These are phyloP conservation scores for Rhizophagus clarus DNA, from an alignment of 192 early-diverging fungal genomes.

Conservation along the genomic window DNA sequence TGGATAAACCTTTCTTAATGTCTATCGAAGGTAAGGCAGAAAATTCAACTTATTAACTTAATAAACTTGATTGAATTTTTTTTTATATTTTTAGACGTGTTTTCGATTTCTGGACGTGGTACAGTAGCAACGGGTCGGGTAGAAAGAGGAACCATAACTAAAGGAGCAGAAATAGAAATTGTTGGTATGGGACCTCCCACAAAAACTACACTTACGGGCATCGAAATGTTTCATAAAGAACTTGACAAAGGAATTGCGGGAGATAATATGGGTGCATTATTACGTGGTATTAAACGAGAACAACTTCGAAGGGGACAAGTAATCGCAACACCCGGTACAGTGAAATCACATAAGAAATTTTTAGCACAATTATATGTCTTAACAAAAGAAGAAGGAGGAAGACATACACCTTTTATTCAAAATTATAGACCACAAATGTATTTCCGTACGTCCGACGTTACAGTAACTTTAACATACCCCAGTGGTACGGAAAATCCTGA, in stretches of 20 bases:
- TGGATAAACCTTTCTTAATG: slow-evolving; percentile 99
- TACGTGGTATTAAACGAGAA: slow-evolving; percentile 98
- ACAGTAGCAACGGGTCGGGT: slow-evolving; percentile 95
- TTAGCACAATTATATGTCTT: slow-evolving; percentile 90
- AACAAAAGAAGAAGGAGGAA: slow-evolving; percentile 97
- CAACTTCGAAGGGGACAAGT: slow-evolving; percentile 95
- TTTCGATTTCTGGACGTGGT: slow-evolving; percentile 97
- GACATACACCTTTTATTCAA: slow-evolving; percentile 95
- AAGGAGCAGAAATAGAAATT: slow-evolving; percentile 96
- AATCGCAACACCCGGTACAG: slow-evolving; percentile 85
- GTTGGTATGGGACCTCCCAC: slow-evolving; percentile 87
- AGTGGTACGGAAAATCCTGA: slow-evolving; percentile 81
- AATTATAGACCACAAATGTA: slow-evolving; percentile 98
- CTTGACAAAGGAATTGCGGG: slow-evolving; percentile 96
- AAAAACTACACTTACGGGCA: slow-evolving; percentile 95
- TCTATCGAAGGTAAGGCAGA: slow-evolving; percentile 76
- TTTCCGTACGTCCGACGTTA: slow-evolving; percentile 94
- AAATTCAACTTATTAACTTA: not conserved
- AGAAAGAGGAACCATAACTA: slow-evolving; percentile 88
- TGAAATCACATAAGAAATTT: slow-evolving; percentile 96
- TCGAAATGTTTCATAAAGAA: slow-evolving; percentile 99
- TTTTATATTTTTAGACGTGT: slow-evolving; percentile 69
- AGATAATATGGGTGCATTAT: slow-evolving; percentile 97
- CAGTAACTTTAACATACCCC: slow-evolving; percentile 78
- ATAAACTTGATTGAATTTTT: not conserved